These are phyloP conservation scores for Albizia julibrissin DNA, from an alignment of 306 rosid species.

Conservation along the genomic window DNA sequence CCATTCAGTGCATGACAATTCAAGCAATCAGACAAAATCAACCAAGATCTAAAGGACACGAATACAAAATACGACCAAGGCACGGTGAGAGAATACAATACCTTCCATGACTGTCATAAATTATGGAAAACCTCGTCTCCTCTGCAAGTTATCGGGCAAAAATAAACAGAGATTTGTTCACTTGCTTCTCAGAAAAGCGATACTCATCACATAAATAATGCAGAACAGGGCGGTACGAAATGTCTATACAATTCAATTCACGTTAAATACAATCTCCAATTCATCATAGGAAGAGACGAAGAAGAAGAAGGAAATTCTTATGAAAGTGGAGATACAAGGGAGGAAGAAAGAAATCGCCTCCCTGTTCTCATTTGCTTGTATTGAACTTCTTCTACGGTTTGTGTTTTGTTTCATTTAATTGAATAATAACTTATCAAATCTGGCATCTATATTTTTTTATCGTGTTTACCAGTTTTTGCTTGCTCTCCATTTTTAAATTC, in stretches of 20 bases:
- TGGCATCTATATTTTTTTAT: constrained; percentile 22
- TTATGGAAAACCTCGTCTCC: constrained; percentile 27
- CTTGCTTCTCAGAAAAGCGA: constrained; percentile 44
- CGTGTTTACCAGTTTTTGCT: background rate
- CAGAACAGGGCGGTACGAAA: constrained; percentile 33
- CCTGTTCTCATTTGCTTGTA: constrained; percentile 38
- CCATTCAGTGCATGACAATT: constrained; percentile 38
- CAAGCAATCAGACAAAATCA: constrained; percentile 32
- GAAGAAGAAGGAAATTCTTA: constrained; percentile 33
- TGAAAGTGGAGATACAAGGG: constrained; percentile 35
- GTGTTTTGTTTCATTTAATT: constrained; percentile 2
- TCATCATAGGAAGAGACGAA: constrained; percentile 29
- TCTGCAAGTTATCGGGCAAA: constrained; percentile 31
- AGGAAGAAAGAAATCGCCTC: constrained; percentile 12
- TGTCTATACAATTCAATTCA: constrained; percentile 36
- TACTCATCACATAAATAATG: constrained; percentile 40
- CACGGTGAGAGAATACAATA: constrained; percentile 35
- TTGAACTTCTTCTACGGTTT: constrained; percentile 40
- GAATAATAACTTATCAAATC: constrained; percentile 11
- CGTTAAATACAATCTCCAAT: constrained; percentile 30
- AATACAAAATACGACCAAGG: constrained; percentile 34
- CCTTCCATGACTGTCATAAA: constrained; percentile 74
- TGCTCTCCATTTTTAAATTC: background rate
- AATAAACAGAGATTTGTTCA: constrained; percentile 25
- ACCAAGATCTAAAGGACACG: constrained; percentile 42